These are phyloP conservation scores for Coemansia sp. DNA, from an alignment of 192 early-diverging fungal species.

Conservation along the genomic window DNA sequence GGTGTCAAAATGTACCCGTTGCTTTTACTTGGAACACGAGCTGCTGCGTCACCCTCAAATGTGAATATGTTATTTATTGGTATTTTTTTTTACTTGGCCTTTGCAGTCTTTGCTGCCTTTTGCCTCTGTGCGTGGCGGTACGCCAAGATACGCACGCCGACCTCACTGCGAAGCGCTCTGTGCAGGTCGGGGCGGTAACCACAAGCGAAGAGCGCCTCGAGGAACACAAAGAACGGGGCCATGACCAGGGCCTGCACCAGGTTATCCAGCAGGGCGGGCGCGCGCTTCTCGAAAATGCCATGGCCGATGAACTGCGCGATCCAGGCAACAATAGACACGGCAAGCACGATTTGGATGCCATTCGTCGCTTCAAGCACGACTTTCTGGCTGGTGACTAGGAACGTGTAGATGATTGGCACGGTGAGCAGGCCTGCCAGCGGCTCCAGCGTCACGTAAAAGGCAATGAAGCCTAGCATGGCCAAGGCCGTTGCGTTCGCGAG, in stretches of 20 bases:
- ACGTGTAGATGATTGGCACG: conserved; percentile 62
- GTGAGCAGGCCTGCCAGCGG: conserved; percentile 55
- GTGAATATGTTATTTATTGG: not conserved
- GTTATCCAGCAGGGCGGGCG: conserved; percentile 86
- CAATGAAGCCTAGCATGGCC: conserved; percentile 56
- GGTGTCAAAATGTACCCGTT: not conserved
- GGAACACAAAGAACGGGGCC: conserved; percentile 93
- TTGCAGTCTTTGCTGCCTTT: not conserved
- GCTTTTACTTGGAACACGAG: not conserved
- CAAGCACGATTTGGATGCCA: conserved; percentile 58
- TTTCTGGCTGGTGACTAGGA: conserved; percentile 65
- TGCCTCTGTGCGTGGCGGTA: conserved; percentile 25
- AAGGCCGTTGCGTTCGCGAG: conserved; percentile 60
- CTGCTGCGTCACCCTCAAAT: not conserved
- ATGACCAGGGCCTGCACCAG: conserved; percentile 86
- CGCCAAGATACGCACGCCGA: conserved; percentile 33
- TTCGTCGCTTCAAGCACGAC: conserved; percentile 54
- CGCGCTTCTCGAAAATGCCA: conserved; percentile 81
- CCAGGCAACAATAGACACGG: conserved; percentile 75
- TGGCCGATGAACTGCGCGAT: conserved; percentile 90
- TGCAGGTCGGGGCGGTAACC: conserved; percentile 78
- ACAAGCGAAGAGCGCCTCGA: conserved; percentile 77
- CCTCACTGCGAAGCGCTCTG: conserved; percentile 58
- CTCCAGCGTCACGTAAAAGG: conserved; percentile 81
- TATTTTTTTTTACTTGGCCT: not conserved